phyloP scores from a whole-genome alignment of 2,329 filamentous ascomycete genomes.

The Colletotrichum aenigma region DNA sequence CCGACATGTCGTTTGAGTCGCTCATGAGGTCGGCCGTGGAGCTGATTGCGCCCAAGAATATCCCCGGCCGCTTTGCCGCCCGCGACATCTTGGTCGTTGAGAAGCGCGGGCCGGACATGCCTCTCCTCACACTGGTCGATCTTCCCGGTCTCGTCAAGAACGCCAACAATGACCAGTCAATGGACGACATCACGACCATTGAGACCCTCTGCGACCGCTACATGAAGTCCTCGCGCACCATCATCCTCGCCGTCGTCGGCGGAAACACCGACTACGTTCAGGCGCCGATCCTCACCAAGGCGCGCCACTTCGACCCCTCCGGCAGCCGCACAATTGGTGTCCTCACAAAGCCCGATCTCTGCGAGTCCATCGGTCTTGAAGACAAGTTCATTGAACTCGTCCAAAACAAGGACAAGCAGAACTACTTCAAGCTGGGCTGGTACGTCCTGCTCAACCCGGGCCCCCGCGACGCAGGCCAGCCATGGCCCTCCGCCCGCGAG shows the following conservation, averaged over 20 bases:
- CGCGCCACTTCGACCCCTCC: constrained; percentile 52
- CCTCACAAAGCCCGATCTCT: constrained; percentile 57
- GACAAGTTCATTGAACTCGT: constrained; percentile 60
- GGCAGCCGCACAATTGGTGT: constrained; percentile 56
- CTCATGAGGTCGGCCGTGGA: constrained; percentile 56
- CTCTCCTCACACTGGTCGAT: constrained; percentile 65
- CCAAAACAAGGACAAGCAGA: constrained; percentile 53
- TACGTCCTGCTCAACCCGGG: constrained; percentile 56
- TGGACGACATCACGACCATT: constrained; percentile 57
- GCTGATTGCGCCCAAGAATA: constrained; percentile 53
- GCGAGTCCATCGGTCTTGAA: constrained; percentile 55
- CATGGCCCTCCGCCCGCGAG: constrained; percentile 46
- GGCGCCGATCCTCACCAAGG: constrained; percentile 55
- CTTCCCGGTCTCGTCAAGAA: constrained; percentile 63
- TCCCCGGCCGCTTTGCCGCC: constrained; percentile 55
- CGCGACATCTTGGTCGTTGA: constrained; percentile 62
- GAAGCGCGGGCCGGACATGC: constrained; percentile 62
- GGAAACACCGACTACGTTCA: constrained; percentile 61
- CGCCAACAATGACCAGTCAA: constrained; percentile 56
- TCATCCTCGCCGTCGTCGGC: constrained; percentile 60
- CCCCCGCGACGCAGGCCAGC: constrained; percentile 43
- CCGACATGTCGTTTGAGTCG: constrained; percentile 50
- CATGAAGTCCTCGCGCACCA: constrained; percentile 60
- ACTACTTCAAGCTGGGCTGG: constrained; percentile 57
- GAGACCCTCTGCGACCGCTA: constrained; percentile 56